These are phyloP conservation scores for Podaxis mareebaensis DNA, from an alignment of 768 basidiomycete species.

Conservation along the genomic window DNA sequence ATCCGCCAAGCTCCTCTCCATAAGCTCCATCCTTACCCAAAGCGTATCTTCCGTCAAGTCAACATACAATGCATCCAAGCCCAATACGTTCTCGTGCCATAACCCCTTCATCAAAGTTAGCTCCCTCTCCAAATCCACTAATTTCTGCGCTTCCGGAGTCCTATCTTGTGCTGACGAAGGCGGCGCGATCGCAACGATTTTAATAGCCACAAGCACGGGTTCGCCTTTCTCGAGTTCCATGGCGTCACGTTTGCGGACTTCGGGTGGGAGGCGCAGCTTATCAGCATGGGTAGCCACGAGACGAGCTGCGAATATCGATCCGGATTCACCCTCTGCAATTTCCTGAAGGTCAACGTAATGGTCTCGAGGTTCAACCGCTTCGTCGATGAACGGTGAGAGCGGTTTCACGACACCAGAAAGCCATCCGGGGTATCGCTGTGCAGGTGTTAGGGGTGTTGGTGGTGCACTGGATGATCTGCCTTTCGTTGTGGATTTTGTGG, in stretches of 20 bases:
- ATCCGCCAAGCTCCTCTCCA: conserved; percentile 87
- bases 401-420: conserved; percentile 59
- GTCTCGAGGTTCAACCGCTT: conserved; percentile 58
- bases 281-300: conserved; percentile 32
- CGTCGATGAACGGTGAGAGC: conserved; percentile 63
- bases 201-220: conserved; percentile 68
- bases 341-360: conserved; percentile 71
- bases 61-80: conserved; percentile 72
- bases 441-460: conserved; percentile 41
- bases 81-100: conserved; percentile 61
- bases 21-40: conserved; percentile 89
- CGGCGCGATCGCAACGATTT: conserved; percentile 63
- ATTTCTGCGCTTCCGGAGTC: conserved; percentile 55
- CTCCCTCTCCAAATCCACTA: conserved; percentile 64
- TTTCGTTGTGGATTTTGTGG: conserved; percentile 27
- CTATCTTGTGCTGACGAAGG: not conserved
- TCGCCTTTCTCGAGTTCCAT: conserved; percentile 34
- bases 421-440: conserved; percentile 61
- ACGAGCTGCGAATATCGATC: conserved; percentile 59
- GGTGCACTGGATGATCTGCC: conserved; percentile 17
- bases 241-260: conserved; percentile 38
- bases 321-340: conserved; percentile 83
- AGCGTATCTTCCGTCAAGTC: conserved; percentile 64
- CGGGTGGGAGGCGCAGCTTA: conserved; percentile 41
- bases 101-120: conserved; percentile 56